Evolutionary conservation across 345 rosid species (phyloP), one percentile per base, ranked within the genome.

Genomic region (Citrus maxima): DNA sequence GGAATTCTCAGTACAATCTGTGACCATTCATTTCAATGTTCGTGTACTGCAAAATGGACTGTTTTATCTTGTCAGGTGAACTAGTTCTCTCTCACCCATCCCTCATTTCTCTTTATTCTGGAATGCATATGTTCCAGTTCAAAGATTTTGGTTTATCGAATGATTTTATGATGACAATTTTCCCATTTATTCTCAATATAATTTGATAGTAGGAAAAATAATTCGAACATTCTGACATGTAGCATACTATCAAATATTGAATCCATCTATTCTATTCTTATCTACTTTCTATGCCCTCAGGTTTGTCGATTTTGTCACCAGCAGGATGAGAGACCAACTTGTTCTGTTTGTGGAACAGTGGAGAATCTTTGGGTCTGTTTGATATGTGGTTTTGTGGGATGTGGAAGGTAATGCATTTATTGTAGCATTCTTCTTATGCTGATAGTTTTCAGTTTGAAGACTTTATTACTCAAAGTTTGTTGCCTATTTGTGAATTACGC

Each of bases 21-120:
- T 87, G 98, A 96, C 83, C 98, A 96, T 86, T 94, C 99, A 16
- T 96, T 94, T 86, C 95, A 91, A 58, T 96, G 99, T 77, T 89
- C 92, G 0, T 94, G 99, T 86, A 91, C 95, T 82, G 89, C 97
- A 5, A 96, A 94, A 79, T 94, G 99, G 99, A 96, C 98, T 54
- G 87, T 89, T 67, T 83, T 94, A 80, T 96, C 99, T 51, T 96
- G 98, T 86, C 97, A 87, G 89, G 97, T 94, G 77, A 85, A 88
- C 18, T 70, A n/a, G 13, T 56, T 78, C 73, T 80, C 77, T 60
- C 13, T 72, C 75, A 49, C 78, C 14, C 40, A 40, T 4, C 1
- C 19, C 42, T 54, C 2, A 18, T 4, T 28, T 46, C 19, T 70
- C 55, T 60, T 34, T 35, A 21, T 49, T 13, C n/a, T 62, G 74